Evolutionary conservation across 371 early-diverging fungal species (phyloP), one percentile per base, ranked within the genome.

Genomic region (Ordospora pajunii): DNA sequence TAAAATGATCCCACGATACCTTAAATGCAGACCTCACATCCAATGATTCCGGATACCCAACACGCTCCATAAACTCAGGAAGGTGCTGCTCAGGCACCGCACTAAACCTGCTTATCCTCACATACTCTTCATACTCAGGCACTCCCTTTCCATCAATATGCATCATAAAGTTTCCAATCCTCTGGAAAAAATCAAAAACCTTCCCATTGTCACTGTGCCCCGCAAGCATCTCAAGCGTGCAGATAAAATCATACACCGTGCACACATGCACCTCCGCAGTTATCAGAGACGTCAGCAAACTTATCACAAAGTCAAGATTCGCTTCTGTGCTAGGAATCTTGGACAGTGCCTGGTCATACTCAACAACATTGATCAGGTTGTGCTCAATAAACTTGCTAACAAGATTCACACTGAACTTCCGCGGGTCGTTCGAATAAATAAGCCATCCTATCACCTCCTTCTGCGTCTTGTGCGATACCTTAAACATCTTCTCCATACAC

Each of bases 221-320:
- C 2, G 79, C 68, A 10, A 85, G 49, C 17, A 79, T 68, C 65
- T 85, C 86, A 45, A 85, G 81, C 1, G 80, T 83, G 64, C 78
- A 76, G 4, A 85, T 82, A 65, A 84, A 85, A 65, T 84, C 84
- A 74, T 82, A 85, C 25, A 82, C 78, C 12, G 79, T 81, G 40
- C 83, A 81, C 43, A 81, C 63, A 43, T 80, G 69, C 1, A 71
- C 27, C 43, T 80, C 76, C 0, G 64, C 37, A 11, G 81, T 53
- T 21, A 85, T 64, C 19, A 82, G 54, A 14, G 48, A 67, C 1
- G 43, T 44, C 10, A 85, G 51, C 2, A 85, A 53, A 11, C 67
- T 54, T 32, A 82, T 53, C 17, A 75, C 76, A 72, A 79, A 81
- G 37, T 77, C 76, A 11, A 83, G 27, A 43, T 79, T 76, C 0